Base-by-base conservation (phyloP, 805 yeast genomes). In the Lipomyces kockii region DNA sequence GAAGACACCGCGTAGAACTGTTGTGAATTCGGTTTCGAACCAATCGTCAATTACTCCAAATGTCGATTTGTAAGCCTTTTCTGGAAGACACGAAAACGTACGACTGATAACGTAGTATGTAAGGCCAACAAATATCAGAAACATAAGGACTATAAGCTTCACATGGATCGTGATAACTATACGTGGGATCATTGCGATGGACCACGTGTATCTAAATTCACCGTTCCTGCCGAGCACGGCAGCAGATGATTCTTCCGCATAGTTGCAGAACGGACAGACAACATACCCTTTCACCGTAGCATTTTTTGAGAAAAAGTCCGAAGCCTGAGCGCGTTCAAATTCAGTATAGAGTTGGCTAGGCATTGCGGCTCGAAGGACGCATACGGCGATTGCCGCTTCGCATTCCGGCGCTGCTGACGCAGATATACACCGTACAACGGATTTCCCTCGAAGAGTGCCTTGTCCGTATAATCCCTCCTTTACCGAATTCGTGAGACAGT, bases 401-500 rank as follows among this genome's bases (percentile, higher is more conserved):
- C 72, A 69, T 8, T 56, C 60, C 20, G 68, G 66, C 20, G 32
- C 54, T 6, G 71, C 71, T 0, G 65, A 49, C 3, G 71, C 71
- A 14, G 71, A 68, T 17, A 69, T 69, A 46, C 72, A 69, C 6
- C 61, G 37, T 7, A 69, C 72, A 17, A 6, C 22, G 12, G 66
- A 53, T 52, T 68, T 61, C 7, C 71, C 71, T 9, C 72, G 68
- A 12, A 69, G 58, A 7, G 55, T 34, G n/a, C 72, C 72, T 53
- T 69, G 72, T 4, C 72, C 72, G 39, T 60, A 68, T 17, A 69
- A 3, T 14, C 72, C 72, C 58, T 69, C 72, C 25, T 60, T 46
- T 17, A 69, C 65, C 3, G 63, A 54, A 22, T 58, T 39, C 6
- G 57, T 53, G 17, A 69, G 71, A 39, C 72, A 69, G n/a, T 46